Conservation (phyloP, 768 basidiomycete species). For the Russula sp. region DNA sequence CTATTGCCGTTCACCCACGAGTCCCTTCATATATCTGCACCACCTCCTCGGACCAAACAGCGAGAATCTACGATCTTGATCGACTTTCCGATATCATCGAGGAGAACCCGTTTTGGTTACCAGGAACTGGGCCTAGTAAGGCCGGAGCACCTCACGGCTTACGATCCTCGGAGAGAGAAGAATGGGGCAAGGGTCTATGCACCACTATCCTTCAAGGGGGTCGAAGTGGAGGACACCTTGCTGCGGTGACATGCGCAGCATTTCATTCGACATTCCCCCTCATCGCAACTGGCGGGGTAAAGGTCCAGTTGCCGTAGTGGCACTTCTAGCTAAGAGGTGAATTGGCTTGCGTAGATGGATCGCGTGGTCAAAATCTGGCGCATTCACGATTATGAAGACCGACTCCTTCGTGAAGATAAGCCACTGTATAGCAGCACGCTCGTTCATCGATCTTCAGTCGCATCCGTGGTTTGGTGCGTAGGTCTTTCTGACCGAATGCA, state of each 20-base stretch:
- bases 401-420: conserved; percentile 63
- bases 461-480: conserved; percentile 61
- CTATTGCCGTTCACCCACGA: conserved; percentile 60
- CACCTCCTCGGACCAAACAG: conserved; percentile 68
- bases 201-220: conserved; percentile 65
- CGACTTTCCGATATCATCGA: conserved; percentile 34
- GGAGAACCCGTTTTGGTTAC: conserved; percentile 62
- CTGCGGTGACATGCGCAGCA: conserved; percentile 63
- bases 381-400: conserved; percentile 42
- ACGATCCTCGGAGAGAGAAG: conserved; percentile 57
- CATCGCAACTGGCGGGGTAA: conserved; percentile 75
- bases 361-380: conserved; percentile 75
- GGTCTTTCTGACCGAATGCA: neutral
- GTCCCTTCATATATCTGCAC: conserved; percentile 61
- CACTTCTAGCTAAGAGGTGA: conserved; percentile 13
- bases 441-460: conserved; percentile 62
- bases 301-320: conserved; percentile 31
- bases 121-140: conserved; percentile 44
- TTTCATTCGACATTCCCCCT: conserved; percentile 65
- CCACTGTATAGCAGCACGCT: conserved; percentile 67
- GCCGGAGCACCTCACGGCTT: conserved; percentile 72
- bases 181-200: conserved; percentile 57
- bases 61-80: conserved; percentile 64
- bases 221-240: conserved; percentile 69
- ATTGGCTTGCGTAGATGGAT: conserved; percentile 51